These are phyloP conservation scores for Rhodosporidiobolus sp. DNA, from an alignment of 768 basidiomycete genomes.

Conservation along the genomic window DNA sequence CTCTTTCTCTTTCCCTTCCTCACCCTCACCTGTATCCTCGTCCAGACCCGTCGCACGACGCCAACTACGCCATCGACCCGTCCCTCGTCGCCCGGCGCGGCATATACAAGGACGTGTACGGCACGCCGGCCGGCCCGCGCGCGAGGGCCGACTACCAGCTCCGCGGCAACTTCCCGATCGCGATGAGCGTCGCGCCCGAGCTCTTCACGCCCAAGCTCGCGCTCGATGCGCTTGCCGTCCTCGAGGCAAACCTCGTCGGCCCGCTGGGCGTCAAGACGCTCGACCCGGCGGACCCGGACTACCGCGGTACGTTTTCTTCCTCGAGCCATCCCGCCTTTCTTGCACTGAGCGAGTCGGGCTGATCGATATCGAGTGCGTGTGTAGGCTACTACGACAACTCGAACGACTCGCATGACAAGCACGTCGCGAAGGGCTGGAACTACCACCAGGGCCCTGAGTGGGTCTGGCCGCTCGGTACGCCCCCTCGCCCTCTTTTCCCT, in stretches of 20 bases:
- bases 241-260: constrained; percentile 72
- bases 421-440: constrained; percentile 88
- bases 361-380: background rate
- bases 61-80: constrained; percentile 65
- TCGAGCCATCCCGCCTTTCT: too few relatives aligned
- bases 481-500: constrained; percentile 70
- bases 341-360: background rate
- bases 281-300: constrained; percentile 80
- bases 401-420: constrained; percentile 78
- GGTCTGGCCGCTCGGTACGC: constrained; percentile 35
- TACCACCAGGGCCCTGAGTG: constrained; percentile 59
- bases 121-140: constrained; percentile 69
- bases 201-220: constrained; percentile 80
- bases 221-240: constrained; percentile 71
- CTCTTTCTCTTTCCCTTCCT: background rate
- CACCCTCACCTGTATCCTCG: background rate
- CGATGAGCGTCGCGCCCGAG: constrained; percentile 96
- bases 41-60: constrained; percentile 69
- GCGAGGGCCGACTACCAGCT: constrained; percentile 85
- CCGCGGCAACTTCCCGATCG: constrained; percentile 59
- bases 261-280: constrained; percentile 97
- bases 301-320: constrained; percentile 53
- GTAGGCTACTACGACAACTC: constrained; percentile 68
- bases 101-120: constrained; percentile 97
- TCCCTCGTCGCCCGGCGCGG: constrained; percentile 79